Evolutionary conservation across 148 eudicot species (phyloP).

Genomic region (Linanthus parryae): DNA sequence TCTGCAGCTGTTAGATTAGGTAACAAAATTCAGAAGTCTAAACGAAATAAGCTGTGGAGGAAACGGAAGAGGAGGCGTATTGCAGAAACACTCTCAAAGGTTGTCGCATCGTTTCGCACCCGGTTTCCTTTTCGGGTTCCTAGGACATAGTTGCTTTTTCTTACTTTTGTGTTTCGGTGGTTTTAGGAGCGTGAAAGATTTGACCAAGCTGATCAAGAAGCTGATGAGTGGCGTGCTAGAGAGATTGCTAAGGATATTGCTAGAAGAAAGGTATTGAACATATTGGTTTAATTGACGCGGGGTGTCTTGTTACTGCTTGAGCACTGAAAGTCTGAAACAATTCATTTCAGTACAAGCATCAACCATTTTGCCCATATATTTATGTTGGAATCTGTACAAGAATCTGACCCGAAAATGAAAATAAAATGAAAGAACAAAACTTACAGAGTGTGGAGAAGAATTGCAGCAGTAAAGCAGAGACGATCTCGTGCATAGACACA

Average conservation of each 20-base stretch:
- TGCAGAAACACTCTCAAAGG: constrained; percentile 66
- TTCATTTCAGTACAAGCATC: too few species aligned
- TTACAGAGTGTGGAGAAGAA: too few species aligned
- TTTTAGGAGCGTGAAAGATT: constrained; percentile 61
- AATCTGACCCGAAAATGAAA: too few species aligned
- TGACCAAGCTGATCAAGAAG: constrained; percentile 74
- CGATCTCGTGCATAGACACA: too few species aligned
- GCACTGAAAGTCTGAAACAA: too few species aligned
- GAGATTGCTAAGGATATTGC: constrained; percentile 93
- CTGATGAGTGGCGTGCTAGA: constrained; percentile 96
- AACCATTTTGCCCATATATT: too few species aligned
- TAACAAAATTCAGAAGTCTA: constrained; percentile 66
- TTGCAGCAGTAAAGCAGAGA: too few species aligned
- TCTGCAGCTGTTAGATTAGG: constrained; percentile 60
- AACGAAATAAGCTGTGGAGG: constrained; percentile 85
- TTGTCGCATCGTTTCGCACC: constrained; percentile 13
- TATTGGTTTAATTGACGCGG: too few species aligned
- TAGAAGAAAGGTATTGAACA: constrained; percentile 55
- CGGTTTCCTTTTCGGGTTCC: not conserved
- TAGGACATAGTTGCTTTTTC: constrained; percentile 7
- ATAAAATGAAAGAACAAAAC: too few species aligned
- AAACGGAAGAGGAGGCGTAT: constrained; percentile 69
- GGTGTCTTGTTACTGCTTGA: too few species aligned
- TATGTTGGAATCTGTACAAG: too few species aligned
- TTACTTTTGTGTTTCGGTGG: constrained; percentile 9